phyloP scores from a whole-genome alignment of 805 yeast species.

The Jamesozyma jinghongensis region DNA sequence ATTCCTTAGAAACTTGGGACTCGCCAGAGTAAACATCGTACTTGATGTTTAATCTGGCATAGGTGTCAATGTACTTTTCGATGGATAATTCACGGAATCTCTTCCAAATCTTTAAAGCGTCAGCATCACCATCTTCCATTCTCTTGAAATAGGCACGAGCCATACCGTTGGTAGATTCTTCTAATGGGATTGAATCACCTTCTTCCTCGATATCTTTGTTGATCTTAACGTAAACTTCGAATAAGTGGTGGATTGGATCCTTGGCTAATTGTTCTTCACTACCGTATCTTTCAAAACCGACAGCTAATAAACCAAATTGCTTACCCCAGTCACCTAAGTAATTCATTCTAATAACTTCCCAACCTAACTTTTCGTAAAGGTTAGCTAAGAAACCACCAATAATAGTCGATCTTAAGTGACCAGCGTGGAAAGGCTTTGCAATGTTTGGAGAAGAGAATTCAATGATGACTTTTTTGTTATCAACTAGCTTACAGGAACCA shows the following conservation, averaged over 20 bases:
- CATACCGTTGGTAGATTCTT: slow-evolving; percentile 55
- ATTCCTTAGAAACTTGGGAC: slow-evolving; percentile 75
- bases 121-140: slow-evolving; percentile 91
- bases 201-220: slow-evolving; percentile 62
- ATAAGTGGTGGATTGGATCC: slow-evolving; percentile 91
- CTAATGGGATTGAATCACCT: slow-evolving; percentile 42
- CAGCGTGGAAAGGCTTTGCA: slow-evolving; percentile 99
- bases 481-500: slow-evolving; percentile 71
- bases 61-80: slow-evolving; percentile 74
- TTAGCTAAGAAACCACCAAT: slow-evolving; percentile 94
- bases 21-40: slow-evolving; percentile 93
- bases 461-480: slow-evolving; percentile 59
- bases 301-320: slow-evolving; percentile 92
- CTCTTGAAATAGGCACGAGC: slow-evolving; percentile 81
- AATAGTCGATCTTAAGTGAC: slow-evolving; percentile 94
- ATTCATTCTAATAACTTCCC: slow-evolving; percentile 87
- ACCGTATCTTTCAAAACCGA: slow-evolving; percentile 85
- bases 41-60: slow-evolving; percentile 81
- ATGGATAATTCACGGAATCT: slow-evolving; percentile 88
- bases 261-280: slow-evolving; percentile 54
- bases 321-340: slow-evolving; percentile 99
- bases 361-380: slow-evolving; percentile 82
- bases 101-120: slow-evolving; percentile 70
- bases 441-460: slow-evolving; percentile 98
- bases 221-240: slow-evolving; percentile 83